Percentiles rank a stretch among this genome's conserved stretches.
Conservation (phyloP, 371 early-diverging fungal species). For the Mucor indicus region DNA sequence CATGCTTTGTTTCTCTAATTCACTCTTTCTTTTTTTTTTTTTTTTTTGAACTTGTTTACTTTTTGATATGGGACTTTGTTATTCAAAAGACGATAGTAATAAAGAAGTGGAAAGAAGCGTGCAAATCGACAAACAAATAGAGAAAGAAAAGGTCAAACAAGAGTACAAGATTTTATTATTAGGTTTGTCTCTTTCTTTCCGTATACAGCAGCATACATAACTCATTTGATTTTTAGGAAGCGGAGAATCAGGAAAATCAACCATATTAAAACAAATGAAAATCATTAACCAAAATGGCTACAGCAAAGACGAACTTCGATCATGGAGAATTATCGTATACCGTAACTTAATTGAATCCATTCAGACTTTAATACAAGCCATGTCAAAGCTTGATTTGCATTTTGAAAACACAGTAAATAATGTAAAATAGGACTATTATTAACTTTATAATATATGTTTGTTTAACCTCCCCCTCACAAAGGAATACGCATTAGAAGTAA, state of each 20-base stretch:
- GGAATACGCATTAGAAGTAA: too few species aligned
- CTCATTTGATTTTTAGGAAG: slow-evolving; percentile 46
- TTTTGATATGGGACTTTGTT: slow-evolving; percentile 54
- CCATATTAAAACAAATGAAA: slow-evolving; percentile 93
- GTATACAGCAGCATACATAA: background rate
- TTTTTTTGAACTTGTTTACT: too few species aligned
- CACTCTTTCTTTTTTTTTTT: too few species aligned
- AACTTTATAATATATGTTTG: too few species aligned
- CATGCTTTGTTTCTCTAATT: too few species aligned
- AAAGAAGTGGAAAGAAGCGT: slow-evolving; percentile 43
- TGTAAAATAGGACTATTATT: background rate
- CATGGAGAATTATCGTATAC: slow-evolving; percentile 74
- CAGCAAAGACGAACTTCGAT: slow-evolving; percentile 70
- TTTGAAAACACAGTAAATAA: slow-evolving; percentile 29
- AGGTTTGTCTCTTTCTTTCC: slow-evolving; percentile 35
- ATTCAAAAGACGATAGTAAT: slow-evolving; percentile 54
- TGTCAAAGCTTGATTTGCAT: slow-evolving; percentile 56
- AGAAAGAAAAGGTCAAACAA: slow-evolving; percentile 37
- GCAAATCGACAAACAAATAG: slow-evolving; percentile 63
- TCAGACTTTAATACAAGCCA: slow-evolving; percentile 59
- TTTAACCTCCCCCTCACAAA: too few species aligned
- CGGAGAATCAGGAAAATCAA: slow-evolving; percentile 91
- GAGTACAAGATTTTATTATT: slow-evolving; percentile 74
- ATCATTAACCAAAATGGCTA: slow-evolving; percentile 91
- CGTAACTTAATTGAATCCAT: slow-evolving; percentile 80